Evolutionary conservation across 179 eudicot species (phyloP).

Genomic region (Spinacia oleracea): DNA sequence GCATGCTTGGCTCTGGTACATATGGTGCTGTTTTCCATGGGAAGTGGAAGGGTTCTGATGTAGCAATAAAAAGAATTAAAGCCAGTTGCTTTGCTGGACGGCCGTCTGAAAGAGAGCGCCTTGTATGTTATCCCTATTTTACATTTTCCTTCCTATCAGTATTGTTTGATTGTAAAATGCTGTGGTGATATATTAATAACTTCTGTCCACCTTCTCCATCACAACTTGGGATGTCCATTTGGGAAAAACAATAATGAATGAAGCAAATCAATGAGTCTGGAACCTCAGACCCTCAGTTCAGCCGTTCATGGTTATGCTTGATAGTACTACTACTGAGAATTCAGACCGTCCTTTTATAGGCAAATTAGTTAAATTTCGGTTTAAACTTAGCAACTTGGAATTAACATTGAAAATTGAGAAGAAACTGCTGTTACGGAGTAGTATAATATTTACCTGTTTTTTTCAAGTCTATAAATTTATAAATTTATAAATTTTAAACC

Average conservation of each 20-base stretch:
- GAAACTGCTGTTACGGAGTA: too few species aligned
- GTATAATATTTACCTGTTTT: background rate
- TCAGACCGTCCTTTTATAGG: background rate
- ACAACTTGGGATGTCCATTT: background rate
- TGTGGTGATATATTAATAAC: background rate
- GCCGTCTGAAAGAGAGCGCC: slow-evolving; percentile 91
- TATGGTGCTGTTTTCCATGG: slow-evolving; percentile 96
- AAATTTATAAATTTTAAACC: background rate
- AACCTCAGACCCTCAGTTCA: background rate
- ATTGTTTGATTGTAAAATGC: background rate
- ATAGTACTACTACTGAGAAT: slow-evolving; percentile 1
- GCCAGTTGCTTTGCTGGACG: slow-evolving; percentile 98
- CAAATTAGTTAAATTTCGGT: background rate
- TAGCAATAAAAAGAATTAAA: slow-evolving; percentile 95
- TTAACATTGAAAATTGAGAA: background rate
- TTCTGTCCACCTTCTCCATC: background rate
- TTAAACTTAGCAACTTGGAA: background rate
- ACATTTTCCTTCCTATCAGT: background rate
- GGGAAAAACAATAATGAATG: background rate
- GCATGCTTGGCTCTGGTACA: slow-evolving; percentile 91
- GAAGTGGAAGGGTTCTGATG: slow-evolving; percentile 99
- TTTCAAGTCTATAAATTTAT: background rate
- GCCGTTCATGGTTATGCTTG: background rate
- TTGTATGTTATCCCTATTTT: slow-evolving; percentile 50
- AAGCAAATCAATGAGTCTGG: background rate